These are phyloP conservation scores for Trichophyton rubrum DNA, from an alignment of 2,329 filamentous ascomycete genomes.

Conservation along the genomic window DNA sequence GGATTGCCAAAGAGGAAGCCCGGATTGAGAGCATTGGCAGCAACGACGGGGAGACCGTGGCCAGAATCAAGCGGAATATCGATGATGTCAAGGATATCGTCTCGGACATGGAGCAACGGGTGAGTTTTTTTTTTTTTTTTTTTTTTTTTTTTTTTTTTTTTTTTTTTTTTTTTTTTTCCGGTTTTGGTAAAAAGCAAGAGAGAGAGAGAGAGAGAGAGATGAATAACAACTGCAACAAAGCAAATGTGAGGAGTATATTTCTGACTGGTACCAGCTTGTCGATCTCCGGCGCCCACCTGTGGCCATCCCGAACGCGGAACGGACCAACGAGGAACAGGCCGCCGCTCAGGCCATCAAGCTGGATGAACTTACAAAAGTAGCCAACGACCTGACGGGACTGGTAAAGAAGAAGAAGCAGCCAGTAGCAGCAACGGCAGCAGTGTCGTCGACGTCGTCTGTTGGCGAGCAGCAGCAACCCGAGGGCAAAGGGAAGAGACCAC, in stretches of 20 bases:
- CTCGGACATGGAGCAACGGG: slow-evolving; percentile 48
- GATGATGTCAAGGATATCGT: slow-evolving; percentile 50
- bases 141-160: too few relatives aligned
- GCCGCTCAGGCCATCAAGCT: slow-evolving; percentile 17
- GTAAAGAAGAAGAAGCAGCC: slow-evolving; percentile 37
- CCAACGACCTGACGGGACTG: slow-evolving; percentile 48
- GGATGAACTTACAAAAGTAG: slow-evolving; percentile 42
- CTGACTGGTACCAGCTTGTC: slow-evolving; percentile 30
- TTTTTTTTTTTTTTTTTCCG: too few relatives aligned
- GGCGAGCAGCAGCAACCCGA: neutral
- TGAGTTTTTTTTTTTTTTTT: slow-evolving; percentile 20
- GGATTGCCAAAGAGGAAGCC: slow-evolving; percentile 42
- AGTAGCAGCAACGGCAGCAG: neutral
- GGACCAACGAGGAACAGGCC: slow-evolving; percentile 28
- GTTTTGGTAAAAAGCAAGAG: too few relatives aligned
- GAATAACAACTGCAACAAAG: neutral
- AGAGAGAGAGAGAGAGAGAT: neutral
- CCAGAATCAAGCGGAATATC: slow-evolving; percentile 36
- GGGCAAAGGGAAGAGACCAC: neutral
- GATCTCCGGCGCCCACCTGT: slow-evolving; percentile 47
- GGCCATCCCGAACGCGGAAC: slow-evolving; percentile 30
- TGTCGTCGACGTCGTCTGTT: neutral
- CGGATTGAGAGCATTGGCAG: slow-evolving; percentile 27
- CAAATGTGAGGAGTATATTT: too few relatives aligned
- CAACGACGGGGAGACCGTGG: slow-evolving; percentile 30